Base-by-base conservation (phyloP, 257 asterid species). In the Solanum chmielewskii region DNA sequence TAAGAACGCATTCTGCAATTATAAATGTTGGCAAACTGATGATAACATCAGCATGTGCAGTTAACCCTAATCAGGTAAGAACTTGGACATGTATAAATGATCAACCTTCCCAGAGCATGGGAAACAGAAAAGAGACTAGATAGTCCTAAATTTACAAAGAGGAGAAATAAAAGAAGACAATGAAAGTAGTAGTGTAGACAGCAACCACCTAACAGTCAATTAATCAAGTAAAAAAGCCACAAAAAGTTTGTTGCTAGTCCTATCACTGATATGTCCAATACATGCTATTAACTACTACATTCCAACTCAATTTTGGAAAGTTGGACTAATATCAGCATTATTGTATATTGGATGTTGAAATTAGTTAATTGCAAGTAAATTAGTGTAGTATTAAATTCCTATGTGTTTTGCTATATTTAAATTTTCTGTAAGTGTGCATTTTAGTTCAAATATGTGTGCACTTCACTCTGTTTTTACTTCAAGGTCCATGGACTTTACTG, bases 1-100 rank as follows among this genome's bases (percentile, higher is more conserved):
- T 97, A 37, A 97, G 93, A 86, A 97, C 99, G 77, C 99, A 97
- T 92, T 97, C 99, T 97, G 99, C 99, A 92, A 97, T 97, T 93
- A 96, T 96, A 91, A 97, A 94, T 89, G 99, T 96, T 75, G 99
- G 99, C 98, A 95, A 93, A 92, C 99, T 97, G 99, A 94, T 92
- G 92, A 91, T 66, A 90, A 92, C 91, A 93, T 95, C 93, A 96
- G 99, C 89, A 90, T 87, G 86, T 73, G 88, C 88, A 44, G 47
- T 47, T 88, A 74, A 59, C 33, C 68, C 27, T 18, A 23, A 85
- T 68, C 81, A 71, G 52, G 84, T n/a, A 86, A 49, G 69, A 86
- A 71, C 84, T 44, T 77, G 69, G 82, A 33, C 68, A 33, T 13
- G 69, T 14, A 86, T 39, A 13, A 85, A 73, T 33, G 69, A 70